phyloP scores from a whole-genome alignment of 2,329 filamentous ascomycete genomes.

The Alternaria rosae region DNA sequence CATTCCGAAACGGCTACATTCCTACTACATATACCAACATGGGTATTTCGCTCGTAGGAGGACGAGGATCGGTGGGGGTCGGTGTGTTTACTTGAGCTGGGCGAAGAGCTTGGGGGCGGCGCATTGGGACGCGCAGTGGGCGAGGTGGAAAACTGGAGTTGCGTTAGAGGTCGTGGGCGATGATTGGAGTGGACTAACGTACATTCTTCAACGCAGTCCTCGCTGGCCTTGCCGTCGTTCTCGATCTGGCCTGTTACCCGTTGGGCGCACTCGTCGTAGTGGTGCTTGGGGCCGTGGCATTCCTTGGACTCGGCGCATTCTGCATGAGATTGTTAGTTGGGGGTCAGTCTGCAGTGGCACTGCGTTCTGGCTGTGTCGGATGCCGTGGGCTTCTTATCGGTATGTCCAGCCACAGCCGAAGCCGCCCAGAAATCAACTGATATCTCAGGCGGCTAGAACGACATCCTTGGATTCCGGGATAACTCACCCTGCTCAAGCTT shows the following conservation, averaged over 20 bases:
- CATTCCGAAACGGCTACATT: conserved; percentile 27
- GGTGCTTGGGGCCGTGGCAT: conserved; percentile 91
- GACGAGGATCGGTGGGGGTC: conserved; percentile 15
- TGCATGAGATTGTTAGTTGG: conserved; percentile 53
- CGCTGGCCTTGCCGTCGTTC: conserved; percentile 76
- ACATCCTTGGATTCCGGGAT: not conserved
- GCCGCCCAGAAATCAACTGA: not conserved
- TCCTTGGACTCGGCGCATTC: conserved; percentile 88
- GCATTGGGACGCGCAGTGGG: conserved; percentile 91
- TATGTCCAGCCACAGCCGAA: not conserved
- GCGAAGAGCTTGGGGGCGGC: conserved; percentile 96
- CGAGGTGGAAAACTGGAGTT: conserved; percentile 89
- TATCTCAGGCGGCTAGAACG: not conserved
- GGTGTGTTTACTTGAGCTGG: conserved; percentile 77
- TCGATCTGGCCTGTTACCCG: conserved; percentile 79
- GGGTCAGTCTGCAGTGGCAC: conserved; percentile 1
- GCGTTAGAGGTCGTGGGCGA: conserved; percentile 10
- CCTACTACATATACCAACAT: conserved; percentile 18
- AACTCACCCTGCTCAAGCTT: conserved; percentile 89
- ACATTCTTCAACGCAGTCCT: conserved; percentile 99
- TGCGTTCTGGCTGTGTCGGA: not conserved
- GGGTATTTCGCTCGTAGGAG: conserved; percentile 16
- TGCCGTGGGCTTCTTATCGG: not conserved
- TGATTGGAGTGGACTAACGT: conserved; percentile 57
- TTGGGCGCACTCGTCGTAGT: conserved; percentile 98